Evolutionary conservation across 768 basidiomycete genomes (phyloP).

Genomic region (Lactifluus subvellereus): DNA sequence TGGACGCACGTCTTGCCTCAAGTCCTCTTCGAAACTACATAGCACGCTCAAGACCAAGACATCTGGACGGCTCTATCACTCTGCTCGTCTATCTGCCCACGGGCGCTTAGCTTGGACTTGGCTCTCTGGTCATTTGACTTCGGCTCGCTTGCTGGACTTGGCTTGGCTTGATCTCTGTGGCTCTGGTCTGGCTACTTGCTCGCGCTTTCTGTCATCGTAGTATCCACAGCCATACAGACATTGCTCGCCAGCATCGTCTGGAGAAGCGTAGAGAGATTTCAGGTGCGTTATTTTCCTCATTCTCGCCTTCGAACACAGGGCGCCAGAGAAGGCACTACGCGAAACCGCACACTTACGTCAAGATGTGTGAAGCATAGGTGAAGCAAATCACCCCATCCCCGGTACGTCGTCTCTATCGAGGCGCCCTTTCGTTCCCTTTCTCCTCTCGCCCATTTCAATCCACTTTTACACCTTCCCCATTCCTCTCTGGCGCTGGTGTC

Average conservation of each 20-base stretch:
- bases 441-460: neutral
- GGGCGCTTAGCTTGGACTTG: constrained; percentile 7
- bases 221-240: neutral
- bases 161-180: neutral
- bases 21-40: neutral
- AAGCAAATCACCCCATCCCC: neutral
- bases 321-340: neutral
- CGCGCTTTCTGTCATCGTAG: neutral
- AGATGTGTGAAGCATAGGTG: neutral
- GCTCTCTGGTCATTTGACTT: no score
- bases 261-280: neutral
- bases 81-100: neutral
- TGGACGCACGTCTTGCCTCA: constrained; percentile 16
- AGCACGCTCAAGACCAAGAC: no score
- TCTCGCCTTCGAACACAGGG: neutral
- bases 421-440: constrained; percentile 3
- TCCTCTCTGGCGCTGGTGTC: neutral
- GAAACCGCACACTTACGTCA: neutral
- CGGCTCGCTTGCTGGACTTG: neutral
- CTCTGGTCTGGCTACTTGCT: neutral
- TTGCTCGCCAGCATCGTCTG: neutral
- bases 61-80: neutral
- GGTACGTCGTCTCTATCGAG: constrained; percentile 9
- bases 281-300: neutral
- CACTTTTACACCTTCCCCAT: neutral